Conservation (phyloP, 1,284 basidiomycete genomes). For the Laetiporus sulphureus region DNA sequence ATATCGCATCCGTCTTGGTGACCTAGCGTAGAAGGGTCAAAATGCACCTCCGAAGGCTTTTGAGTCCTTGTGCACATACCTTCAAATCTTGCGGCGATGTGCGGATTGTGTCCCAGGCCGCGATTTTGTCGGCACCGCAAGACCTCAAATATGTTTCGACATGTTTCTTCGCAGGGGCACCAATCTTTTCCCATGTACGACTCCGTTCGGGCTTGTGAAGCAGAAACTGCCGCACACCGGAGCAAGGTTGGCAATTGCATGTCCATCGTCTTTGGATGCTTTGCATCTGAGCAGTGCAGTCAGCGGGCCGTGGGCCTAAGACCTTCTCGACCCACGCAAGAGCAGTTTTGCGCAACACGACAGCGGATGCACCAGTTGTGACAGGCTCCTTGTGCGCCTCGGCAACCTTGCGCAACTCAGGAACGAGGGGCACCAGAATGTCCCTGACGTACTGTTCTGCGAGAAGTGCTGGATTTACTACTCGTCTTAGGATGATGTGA, state of each 20-base stretch:
- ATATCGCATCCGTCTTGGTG: background rate
- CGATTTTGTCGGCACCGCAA: background rate
- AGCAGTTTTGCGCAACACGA: constrained; percentile 2
- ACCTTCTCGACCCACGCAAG: constrained; percentile 3
- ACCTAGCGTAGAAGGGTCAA: constrained; percentile 3
- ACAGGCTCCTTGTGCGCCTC: constrained; percentile 1
- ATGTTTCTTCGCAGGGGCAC: constrained; percentile 3
- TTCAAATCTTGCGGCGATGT: constrained; percentile 1
- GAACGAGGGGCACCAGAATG: constrained; percentile 7
- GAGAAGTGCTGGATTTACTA: background rate
- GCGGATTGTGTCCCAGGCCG: constrained; percentile 2
- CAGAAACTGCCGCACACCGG: constrained; percentile 1
- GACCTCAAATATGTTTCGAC: constrained; percentile 5
- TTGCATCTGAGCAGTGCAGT: background rate
- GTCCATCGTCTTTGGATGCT: constrained; percentile 2
- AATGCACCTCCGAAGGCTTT: too few species aligned
- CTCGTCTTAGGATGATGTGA: background rate
- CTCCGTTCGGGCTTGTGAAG: constrained; percentile 1
- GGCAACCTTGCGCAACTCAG: constrained; percentile 4
- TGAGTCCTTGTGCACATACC: constrained; percentile 1
- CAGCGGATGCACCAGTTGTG: background rate
- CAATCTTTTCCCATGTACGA: constrained; percentile 1
- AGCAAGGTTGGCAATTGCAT: constrained; percentile 4
- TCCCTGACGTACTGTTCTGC: background rate
- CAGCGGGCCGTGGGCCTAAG: constrained; percentile 2